Evolutionary conservation across 176 grass and related monocot species (phyloP), one percentile per base, ranked within the genome.

Genomic region (Miscanthus lutarioriparius): DNA sequence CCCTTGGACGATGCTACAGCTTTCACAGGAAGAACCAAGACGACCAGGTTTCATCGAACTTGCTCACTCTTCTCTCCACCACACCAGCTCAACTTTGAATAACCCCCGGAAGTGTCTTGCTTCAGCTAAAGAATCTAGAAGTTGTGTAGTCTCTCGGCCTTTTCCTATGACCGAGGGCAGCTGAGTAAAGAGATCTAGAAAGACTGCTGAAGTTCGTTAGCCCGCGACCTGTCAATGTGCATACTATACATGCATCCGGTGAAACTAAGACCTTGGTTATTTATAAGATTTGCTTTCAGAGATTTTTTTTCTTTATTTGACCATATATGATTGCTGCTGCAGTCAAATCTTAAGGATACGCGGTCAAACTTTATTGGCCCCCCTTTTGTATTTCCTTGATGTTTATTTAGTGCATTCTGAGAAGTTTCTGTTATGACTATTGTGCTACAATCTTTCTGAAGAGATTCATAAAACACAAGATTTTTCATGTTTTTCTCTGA

Each of bases 251-350:
- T 49, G 73, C 27, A 69, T 45, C 27, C 27, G 26, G n/a, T 47
- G 72, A 38, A 62, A 85, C 56, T 13, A 47, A 80, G 10, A 51
- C 27, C 28, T 16, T 27, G 43, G 4, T 51, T 59, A 40, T 85
- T 67, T 49, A 39, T 48, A 68, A 30, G 23, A 6, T 45, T 83
- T 83, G 14, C 14, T 37, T 84, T 79, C 19, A 27, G 67, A 56
- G 67, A 84, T 67, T 5, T 62, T 69, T 43, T 77, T 17, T 86
- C n/a, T 87, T 67, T 58, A 20, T 84, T 80, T 44, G 38, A 38
- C 8, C 0, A 13, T 10, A 2, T 77, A 4, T 79, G 56, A n/a
- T n/a, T n/a, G n/a, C n/a, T n/a, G n/a, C 79, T 83, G 23, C 35
- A 44, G 62, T 76, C 41, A 37, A 35, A 1, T 81, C 20, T 64